These are phyloP conservation scores for Vitis rotundifolia DNA, from an alignment of 164 flowering plant genomes.

Conservation along the genomic window DNA sequence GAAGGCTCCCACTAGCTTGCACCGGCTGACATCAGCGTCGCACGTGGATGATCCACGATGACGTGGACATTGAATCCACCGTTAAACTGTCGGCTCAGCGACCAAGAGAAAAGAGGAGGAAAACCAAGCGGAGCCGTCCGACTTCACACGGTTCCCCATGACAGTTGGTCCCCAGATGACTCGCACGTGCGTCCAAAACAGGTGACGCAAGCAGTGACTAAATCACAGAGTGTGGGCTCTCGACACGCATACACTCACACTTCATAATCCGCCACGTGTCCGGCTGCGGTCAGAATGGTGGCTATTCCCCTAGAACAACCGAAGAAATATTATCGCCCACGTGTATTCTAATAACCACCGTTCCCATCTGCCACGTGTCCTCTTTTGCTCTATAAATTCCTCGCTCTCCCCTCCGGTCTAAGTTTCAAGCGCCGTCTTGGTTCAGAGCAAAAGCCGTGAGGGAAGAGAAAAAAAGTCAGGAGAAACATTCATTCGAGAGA, in stretches of 20 bases:
- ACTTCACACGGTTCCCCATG: conserved; percentile 13
- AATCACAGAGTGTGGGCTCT: conserved; percentile 16
- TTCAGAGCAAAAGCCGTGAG: background rate
- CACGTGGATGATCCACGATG: conserved; percentile 4
- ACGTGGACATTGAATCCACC: conserved; percentile 14
- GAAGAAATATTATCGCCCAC: conserved; percentile 29
- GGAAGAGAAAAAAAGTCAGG: background rate
- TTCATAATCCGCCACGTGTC: conserved; percentile 26
- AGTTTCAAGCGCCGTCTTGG: conserved; percentile 47
- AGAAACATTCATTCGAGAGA: background rate
- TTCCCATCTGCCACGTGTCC: conserved; percentile 42
- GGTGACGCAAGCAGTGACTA: conserved; percentile 58
- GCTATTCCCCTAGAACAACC: conserved; percentile 1
- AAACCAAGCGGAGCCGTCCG: conserved; percentile 9
- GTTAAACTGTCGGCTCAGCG: conserved; percentile 8
- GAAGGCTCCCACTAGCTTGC: too few relatives aligned
- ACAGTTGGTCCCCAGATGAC: background rate
- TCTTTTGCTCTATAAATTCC: conserved; percentile 37
- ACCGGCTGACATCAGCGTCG: background rate
- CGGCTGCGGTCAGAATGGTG: conserved; percentile 19
- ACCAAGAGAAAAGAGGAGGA: background rate
- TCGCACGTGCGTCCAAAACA: conserved; percentile 31
- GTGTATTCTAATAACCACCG: conserved; percentile 33
- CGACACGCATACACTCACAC: conserved; percentile 28
- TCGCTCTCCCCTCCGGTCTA: conserved; percentile 25